phyloP scores from a whole-genome alignment of 441 rosid species.

The Biscutella laevigata region DNA sequence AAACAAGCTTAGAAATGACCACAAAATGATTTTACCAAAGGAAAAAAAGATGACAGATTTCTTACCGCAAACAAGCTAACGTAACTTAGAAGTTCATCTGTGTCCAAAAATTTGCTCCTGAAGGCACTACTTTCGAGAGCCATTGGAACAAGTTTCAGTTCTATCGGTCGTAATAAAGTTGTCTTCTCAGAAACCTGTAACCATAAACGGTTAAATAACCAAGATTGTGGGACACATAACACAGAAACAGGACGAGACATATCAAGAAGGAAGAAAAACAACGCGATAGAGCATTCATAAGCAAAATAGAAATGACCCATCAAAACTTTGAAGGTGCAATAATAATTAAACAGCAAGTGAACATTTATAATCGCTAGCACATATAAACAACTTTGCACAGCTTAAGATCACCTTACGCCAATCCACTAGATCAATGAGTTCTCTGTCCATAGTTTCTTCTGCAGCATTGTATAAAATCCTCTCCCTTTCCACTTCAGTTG shows the following conservation, averaged over 20 bases:
- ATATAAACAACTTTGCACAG: slow-evolving; percentile 3
- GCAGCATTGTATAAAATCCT: slow-evolving; percentile 68
- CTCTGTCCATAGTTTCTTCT: slow-evolving; percentile 80
- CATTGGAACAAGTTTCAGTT: slow-evolving; percentile 85
- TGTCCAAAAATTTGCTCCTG: slow-evolving; percentile 84
- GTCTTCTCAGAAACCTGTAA: slow-evolving; percentile 93
- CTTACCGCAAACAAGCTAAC: slow-evolving; percentile 95
- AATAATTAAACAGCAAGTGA: background rate
- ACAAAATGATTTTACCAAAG: slow-evolving; percentile 4
- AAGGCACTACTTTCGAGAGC: slow-evolving; percentile 96
- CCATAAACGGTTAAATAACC: slow-evolving; percentile 18
- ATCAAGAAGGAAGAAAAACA: background rate
- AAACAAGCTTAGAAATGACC: slow-evolving; percentile 2
- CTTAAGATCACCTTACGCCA: slow-evolving; percentile 69
- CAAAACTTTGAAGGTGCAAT: background rate
- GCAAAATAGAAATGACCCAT: background rate
- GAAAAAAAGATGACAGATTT: slow-evolving; percentile 17
- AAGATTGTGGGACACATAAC: slow-evolving; percentile 12
- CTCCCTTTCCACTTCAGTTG: slow-evolving; percentile 90
- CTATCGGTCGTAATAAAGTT: slow-evolving; percentile 74
- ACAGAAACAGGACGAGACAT: slow-evolving; percentile 9
- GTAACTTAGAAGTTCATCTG: slow-evolving; percentile 86
- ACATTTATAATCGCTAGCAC: slow-evolving; percentile 1
- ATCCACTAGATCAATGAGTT: slow-evolving; percentile 68
- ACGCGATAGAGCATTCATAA: slow-evolving; percentile 5